Evolutionary conservation across 441 rosid genomes (phyloP).

Genomic region (Populus hybrid): DNA sequence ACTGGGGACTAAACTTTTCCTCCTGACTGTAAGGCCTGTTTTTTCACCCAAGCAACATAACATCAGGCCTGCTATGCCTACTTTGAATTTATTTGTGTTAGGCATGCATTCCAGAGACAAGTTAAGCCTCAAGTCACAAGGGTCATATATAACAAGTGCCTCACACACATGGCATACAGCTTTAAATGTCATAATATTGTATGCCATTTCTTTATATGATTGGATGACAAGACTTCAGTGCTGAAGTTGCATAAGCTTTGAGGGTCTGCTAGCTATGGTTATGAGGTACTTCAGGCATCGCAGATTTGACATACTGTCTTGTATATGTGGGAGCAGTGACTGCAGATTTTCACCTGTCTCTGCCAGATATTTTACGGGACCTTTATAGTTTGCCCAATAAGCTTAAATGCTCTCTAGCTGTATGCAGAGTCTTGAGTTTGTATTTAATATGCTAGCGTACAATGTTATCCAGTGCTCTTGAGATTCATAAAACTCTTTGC

Average conservation of each 20-base stretch:
- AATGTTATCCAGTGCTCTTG: neutral
- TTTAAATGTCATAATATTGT: neutral
- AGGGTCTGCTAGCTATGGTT: neutral
- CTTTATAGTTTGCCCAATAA: neutral
- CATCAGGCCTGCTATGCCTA: no score
- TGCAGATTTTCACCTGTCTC: neutral
- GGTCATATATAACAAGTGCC: no score
- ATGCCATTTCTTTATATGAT: neutral
- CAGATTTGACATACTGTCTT: neutral
- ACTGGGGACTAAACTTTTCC: no score
- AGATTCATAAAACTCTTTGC: slow-evolving; percentile 1
- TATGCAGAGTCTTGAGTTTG: neutral
- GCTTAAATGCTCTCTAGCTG: neutral
- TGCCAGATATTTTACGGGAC: neutral
- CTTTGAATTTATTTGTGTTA: no score
- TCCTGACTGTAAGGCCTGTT: no score
- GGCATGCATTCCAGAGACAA: no score
- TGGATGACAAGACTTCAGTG: neutral
- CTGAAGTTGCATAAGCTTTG: neutral
- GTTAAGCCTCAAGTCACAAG: no score
- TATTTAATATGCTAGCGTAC: neutral
- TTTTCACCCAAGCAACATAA: no score
- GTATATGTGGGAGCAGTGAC: neutral
- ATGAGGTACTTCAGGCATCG: neutral
- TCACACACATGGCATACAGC: neutral